Evolutionary conservation across 164 flowering plant genomes (phyloP).

Genomic region (Cinnamomum micranthum): DNA sequence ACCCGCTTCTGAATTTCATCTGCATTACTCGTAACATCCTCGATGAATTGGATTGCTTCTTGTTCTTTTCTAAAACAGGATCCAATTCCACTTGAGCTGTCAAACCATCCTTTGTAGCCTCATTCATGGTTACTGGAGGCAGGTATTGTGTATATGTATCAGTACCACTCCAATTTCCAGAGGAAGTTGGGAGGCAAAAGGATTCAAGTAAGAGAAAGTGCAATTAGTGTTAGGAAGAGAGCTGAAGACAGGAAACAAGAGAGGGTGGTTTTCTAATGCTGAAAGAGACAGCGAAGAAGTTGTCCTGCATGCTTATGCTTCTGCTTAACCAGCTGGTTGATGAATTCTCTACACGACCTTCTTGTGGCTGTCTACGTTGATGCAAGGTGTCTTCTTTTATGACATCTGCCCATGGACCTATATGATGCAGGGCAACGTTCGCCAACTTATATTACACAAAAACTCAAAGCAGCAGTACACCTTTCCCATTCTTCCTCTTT

Average conservation of each 20-base stretch:
- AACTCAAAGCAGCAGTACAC: too few species aligned
- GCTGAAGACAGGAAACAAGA: conserved; percentile 1
- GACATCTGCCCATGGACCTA: too few species aligned
- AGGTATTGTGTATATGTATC: too few species aligned
- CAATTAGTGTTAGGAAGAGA: background rate
- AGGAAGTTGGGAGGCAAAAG: background rate
- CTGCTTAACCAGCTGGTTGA: too few species aligned
- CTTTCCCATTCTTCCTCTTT: too few species aligned
- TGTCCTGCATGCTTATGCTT: too few species aligned
- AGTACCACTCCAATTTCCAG: background rate
- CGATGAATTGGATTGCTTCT: conserved; percentile 62
- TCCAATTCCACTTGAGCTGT: background rate
- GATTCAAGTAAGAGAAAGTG: conserved; percentile 7
- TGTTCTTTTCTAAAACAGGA: conserved; percentile 37
- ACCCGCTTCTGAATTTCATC: conserved; percentile 58
- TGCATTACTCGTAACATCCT: conserved; percentile 66
- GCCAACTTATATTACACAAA: too few species aligned
- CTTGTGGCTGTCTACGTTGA: too few species aligned
- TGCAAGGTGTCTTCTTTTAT: too few species aligned
- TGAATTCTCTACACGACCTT: too few species aligned
- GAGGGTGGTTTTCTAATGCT: conserved; percentile 8
- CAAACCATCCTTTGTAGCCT: conserved; percentile 36
- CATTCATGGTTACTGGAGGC: conserved; percentile 50
- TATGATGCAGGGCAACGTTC: too few species aligned
- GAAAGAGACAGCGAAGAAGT: too few species aligned